Evolutionary conservation across 2,329 filamentous ascomycete genomes (phyloP).

Genomic region (Colletotrichum agaves): DNA sequence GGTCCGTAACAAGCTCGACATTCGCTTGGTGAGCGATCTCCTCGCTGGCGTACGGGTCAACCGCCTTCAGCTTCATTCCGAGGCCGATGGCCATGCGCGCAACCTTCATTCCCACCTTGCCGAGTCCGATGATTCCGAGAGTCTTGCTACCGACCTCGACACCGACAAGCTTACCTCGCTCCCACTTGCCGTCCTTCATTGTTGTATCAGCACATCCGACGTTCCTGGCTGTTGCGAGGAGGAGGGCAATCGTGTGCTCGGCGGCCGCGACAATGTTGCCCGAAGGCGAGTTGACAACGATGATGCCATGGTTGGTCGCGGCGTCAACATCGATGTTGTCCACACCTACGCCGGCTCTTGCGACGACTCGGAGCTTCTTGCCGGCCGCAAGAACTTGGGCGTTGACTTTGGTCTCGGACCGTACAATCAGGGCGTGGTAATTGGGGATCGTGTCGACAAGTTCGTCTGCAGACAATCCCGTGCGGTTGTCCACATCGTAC

Average conservation of each 20-base stretch:
- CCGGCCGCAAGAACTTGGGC: slow-evolving; percentile 73
- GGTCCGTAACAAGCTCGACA: slow-evolving; percentile 68
- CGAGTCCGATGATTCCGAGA: slow-evolving; percentile 79
- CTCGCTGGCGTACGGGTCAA: slow-evolving; percentile 81
- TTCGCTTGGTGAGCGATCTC: slow-evolving; percentile 76
- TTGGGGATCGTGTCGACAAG: slow-evolving; percentile 73
- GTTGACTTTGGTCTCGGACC: slow-evolving; percentile 85
- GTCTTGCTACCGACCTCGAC: slow-evolving; percentile 83
- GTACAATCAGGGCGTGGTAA: slow-evolving; percentile 82
- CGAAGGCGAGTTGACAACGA: slow-evolving; percentile 82
- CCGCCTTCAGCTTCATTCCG: slow-evolving; percentile 79
- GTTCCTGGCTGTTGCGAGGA: slow-evolving; percentile 80
- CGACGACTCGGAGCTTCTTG: slow-evolving; percentile 79
- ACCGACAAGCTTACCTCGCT: slow-evolving; percentile 78
- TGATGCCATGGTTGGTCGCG: slow-evolving; percentile 78
- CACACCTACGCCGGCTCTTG: slow-evolving; percentile 82
- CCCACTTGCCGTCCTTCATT: slow-evolving; percentile 79
- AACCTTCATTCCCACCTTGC: slow-evolving; percentile 86
- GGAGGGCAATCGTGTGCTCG: slow-evolving; percentile 79
- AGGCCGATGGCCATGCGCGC: slow-evolving; percentile 82
- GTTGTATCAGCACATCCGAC: slow-evolving; percentile 76
- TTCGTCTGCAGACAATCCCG: slow-evolving; percentile 70
- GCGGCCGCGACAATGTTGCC: slow-evolving; percentile 86
- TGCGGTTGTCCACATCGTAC: slow-evolving; percentile 76
- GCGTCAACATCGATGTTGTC: slow-evolving; percentile 83